Percentiles rank a stretch among this genome's conserved stretches.
Conservation (phyloP, 2,329 filamentous ascomycete genomes). For the Graphium sp. region DNA sequence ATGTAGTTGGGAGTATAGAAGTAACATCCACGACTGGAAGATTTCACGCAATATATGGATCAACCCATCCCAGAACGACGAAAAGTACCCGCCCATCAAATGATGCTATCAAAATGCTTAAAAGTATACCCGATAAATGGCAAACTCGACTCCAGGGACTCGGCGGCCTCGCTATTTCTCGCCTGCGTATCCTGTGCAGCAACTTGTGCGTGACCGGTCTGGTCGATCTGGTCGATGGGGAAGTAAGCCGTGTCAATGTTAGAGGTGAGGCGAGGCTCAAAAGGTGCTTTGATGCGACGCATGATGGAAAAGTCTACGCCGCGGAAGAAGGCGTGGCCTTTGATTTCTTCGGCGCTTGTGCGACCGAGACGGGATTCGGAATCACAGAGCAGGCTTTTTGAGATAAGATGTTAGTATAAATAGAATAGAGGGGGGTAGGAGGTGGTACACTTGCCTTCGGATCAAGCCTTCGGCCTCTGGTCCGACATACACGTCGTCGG, state of each 20-base stretch:
- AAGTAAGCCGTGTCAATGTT: conserved; percentile 97
- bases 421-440: too few species aligned
- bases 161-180: conserved; percentile 39
- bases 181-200: conserved; percentile 62
- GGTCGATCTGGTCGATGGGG: conserved; percentile 95
- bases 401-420: conserved; percentile 1
- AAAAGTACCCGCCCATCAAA: too few species aligned
- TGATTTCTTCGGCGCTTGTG: conserved; percentile 79
- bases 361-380: conserved; percentile 81
- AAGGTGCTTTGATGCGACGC: conserved; percentile 83
- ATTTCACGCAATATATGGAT: too few species aligned
- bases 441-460: conserved; percentile 52
- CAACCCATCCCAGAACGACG: too few species aligned
- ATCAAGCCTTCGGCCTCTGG: conserved; percentile 85
- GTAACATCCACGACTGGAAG: too few species aligned
- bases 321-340: conserved; percentile 86
- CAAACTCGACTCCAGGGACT: conserved; percentile 73
- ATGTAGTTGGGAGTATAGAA: too few species aligned
- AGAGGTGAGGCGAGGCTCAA: conserved; percentile 83
- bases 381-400: conserved; percentile 71
- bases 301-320: conserved; percentile 91
- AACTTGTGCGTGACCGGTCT: conserved; percentile 84
- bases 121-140: conserved; percentile 90
- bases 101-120: conserved; percentile 76
- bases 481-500: conserved; percentile 80